phyloP scores from a whole-genome alignment of 2,329 filamentous ascomycete genomes.

The Colletotrichum noveboracense region DNA sequence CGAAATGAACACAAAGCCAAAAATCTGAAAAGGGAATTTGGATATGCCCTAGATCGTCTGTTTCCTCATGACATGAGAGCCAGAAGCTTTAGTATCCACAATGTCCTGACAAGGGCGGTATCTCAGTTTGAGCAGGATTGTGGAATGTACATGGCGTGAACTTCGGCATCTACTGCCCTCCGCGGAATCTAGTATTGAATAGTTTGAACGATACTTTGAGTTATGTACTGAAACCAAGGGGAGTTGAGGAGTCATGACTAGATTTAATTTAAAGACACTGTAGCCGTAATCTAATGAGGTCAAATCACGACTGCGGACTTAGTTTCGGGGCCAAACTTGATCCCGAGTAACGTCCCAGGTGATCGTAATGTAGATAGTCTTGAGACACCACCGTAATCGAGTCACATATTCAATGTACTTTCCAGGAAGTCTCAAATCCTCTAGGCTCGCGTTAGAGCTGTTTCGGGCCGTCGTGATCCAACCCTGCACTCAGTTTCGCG shows the following conservation, averaged over 20 bases:
- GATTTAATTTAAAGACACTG: neutral
- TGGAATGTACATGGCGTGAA: neutral
- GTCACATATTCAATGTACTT: rapidly evolving
- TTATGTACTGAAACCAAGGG: neutral
- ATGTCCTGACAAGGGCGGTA: neutral
- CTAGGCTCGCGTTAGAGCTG: too few species aligned
- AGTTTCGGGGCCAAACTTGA: neutral
- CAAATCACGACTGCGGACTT: neutral
- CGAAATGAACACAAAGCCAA: neutral
- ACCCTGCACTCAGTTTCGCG: too few species aligned
- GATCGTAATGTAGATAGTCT: too few species aligned
- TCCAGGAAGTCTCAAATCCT: too few species aligned
- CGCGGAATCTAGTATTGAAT: neutral
- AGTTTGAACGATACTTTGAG: neutral
- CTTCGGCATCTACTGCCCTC: neutral
- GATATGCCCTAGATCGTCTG: neutral
- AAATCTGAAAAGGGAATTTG: neutral
- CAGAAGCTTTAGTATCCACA: neutral
- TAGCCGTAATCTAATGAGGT: neutral
- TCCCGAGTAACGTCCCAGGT: too few species aligned
- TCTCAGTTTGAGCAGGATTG: neutral
- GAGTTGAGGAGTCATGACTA: neutral
- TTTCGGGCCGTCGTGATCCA: too few species aligned
- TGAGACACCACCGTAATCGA: too few species aligned
- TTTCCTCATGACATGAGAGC: neutral